phyloP scores from a whole-genome alignment of 495 filamentous ascomycete species.

The Penicillium daleae region DNA sequence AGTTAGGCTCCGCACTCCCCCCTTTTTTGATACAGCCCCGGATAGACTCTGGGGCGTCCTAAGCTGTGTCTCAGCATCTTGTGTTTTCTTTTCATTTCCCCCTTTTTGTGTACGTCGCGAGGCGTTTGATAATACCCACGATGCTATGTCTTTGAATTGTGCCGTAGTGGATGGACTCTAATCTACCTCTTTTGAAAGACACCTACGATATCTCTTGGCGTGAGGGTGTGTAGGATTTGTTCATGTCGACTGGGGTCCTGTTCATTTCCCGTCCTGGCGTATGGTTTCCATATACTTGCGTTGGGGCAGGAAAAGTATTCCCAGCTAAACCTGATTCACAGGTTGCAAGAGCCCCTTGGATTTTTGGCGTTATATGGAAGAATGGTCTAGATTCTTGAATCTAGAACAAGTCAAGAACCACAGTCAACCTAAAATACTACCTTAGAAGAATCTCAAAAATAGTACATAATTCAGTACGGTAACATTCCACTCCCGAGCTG shows the following conservation, averaged over 20 bases:
- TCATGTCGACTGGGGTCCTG: too few species aligned
- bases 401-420: too few species aligned
- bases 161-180: constrained; percentile 1
- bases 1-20: not conserved
- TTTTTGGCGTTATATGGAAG: too few species aligned
- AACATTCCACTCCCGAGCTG: not conserved
- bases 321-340: not conserved
- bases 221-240: too few species aligned
- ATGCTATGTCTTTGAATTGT: constrained; percentile 24
- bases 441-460: too few species aligned
- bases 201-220: too few species aligned
- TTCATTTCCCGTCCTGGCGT: too few species aligned
- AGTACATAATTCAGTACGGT: too few species aligned
- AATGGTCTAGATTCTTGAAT: too few species aligned
- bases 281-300: not conserved
- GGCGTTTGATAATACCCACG: constrained; percentile 38
- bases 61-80: constrained; percentile 52
- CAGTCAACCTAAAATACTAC: too few species aligned
- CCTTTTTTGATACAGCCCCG: constrained; percentile 16
- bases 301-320: not conserved
- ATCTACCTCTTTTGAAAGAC: not conserved
- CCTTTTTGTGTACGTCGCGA: constrained; percentile 18
- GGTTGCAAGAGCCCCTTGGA: not conserved
- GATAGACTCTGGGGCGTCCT: constrained; percentile 41
- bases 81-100: constrained; percentile 21